These are phyloP conservation scores for Botrytis aclada DNA, from an alignment of 2,329 filamentous ascomycete species.

Conservation along the genomic window DNA sequence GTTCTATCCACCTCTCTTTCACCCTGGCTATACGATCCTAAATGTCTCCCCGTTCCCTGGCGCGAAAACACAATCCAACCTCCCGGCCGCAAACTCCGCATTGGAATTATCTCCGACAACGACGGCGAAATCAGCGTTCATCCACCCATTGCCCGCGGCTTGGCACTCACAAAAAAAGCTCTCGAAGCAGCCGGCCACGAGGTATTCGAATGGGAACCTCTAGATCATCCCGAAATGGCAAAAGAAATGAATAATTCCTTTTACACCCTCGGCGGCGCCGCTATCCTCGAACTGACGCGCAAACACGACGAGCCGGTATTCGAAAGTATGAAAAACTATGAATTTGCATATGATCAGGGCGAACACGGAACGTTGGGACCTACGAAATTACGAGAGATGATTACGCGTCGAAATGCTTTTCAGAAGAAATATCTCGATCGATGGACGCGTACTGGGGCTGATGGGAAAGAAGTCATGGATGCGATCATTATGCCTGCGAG, in stretches of 20 bases:
- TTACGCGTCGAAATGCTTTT: slow-evolving; percentile 35
- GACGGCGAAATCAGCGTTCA: slow-evolving; percentile 13
- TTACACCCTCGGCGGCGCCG: slow-evolving; percentile 37
- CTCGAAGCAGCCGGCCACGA: slow-evolving; percentile 14
- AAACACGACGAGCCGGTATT: slow-evolving; percentile 34
- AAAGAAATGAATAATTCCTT: slow-evolving; percentile 35
- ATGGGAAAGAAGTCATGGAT: slow-evolving; percentile 34
- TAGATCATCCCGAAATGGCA: slow-evolving; percentile 37
- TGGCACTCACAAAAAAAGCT: slow-evolving; percentile 2
- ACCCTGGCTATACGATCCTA: slow-evolving; percentile 37
- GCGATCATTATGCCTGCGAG: slow-evolving; percentile 38
- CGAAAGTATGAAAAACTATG: slow-evolving; percentile 35
- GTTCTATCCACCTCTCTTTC: slow-evolving; percentile 31
- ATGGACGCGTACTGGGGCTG: slow-evolving; percentile 37
- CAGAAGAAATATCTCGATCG: slow-evolving; percentile 40
- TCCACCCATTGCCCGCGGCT: slow-evolving; percentile 17
- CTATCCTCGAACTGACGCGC: slow-evolving; percentile 34
- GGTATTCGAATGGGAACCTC: slow-evolving; percentile 23
- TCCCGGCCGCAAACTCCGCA: slow-evolving; percentile 23
- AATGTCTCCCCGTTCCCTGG: slow-evolving; percentile 34
- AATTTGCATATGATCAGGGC: slow-evolving; percentile 30
- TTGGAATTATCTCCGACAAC: slow-evolving; percentile 23
- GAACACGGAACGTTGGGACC: slow-evolving; percentile 34
- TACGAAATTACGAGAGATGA: slow-evolving; percentile 37
- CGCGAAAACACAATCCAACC: slow-evolving; percentile 29